Percentiles rank a stretch among this genome's conserved stretches.
These are phyloP conservation scores for Lactifluus subvellereus DNA, from an alignment of 768 basidiomycete species.

Conservation along the genomic window DNA sequence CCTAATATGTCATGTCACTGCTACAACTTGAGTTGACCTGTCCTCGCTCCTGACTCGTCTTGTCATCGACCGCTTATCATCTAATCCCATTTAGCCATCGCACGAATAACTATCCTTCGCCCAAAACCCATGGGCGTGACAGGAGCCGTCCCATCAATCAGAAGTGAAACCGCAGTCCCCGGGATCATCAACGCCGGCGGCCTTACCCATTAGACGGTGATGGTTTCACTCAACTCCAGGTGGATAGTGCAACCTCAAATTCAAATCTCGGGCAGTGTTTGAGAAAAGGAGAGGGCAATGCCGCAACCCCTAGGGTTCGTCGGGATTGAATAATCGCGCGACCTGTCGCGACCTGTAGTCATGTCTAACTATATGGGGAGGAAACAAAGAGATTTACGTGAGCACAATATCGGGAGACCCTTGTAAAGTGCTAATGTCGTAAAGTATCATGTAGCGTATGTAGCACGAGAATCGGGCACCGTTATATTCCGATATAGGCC, in stretches of 20 bases:
- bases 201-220: not conserved
- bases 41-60: not conserved
- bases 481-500: not conserved
- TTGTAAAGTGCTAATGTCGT: too few species aligned
- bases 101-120: not conserved
- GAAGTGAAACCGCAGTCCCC: not conserved
- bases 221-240: not conserved
- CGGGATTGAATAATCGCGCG: not conserved
- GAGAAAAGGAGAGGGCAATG: not conserved
- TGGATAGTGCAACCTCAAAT: not conserved
- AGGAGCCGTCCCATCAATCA: not conserved
- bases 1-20: too few species aligned
- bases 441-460: not conserved
- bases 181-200: not conserved
- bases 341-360: not conserved
- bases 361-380: not conserved
- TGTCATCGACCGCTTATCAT: not conserved
- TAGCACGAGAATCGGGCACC: not conserved
- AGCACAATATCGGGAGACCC: too few species aligned
- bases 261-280: not conserved
- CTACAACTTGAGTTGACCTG: too few species aligned
- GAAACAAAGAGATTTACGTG: not conserved
- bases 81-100: not conserved
- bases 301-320: not conserved
- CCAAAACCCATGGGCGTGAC: not conserved